These are phyloP conservation scores for Sphaerobolus stellatus DNA, from an alignment of 1,284 basidiomycete genomes.

Conservation along the genomic window DNA sequence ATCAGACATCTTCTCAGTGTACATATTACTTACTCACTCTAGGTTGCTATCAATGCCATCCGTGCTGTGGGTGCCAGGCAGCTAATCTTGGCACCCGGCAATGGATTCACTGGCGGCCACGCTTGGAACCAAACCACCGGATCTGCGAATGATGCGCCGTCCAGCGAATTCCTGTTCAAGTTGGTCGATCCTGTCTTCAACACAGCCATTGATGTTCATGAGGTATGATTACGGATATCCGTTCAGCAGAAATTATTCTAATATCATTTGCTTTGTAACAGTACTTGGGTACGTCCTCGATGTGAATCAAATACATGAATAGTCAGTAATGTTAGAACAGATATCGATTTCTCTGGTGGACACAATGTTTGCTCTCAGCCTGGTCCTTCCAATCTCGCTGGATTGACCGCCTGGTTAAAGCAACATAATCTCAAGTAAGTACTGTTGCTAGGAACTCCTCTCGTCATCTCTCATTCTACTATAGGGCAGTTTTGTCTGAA, in stretches of 20 bases:
- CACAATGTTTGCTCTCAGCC: constrained; percentile 45
- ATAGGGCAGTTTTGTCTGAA: constrained; percentile 44
- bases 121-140: constrained; percentile 42
- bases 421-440: constrained; percentile 43
- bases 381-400: constrained; percentile 42
- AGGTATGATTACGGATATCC: constrained; percentile 25
- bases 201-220: constrained; percentile 47
- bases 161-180: constrained; percentile 43
- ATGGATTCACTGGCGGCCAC: constrained; percentile 46
- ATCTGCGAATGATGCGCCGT: constrained; percentile 29
- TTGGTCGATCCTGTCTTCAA: constrained; percentile 43
- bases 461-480: not conserved
- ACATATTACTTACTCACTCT: not conserved
- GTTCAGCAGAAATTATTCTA: not conserved
- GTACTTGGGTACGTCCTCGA: constrained; percentile 18
- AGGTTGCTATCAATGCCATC: constrained; percentile 43
- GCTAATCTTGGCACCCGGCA: constrained; percentile 46
- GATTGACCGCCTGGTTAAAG: constrained; percentile 42
- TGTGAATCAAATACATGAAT: too few species aligned
- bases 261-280: not conserved
- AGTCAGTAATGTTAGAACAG: too few species aligned
- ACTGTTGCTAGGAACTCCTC: not conserved
- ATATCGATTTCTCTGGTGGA: constrained; percentile 43
- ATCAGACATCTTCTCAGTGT: not conserved
- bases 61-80: constrained; percentile 41